Percentiles rank a stretch among this genome's conserved stretches.
Evolutionary conservation across 108 stramenopile genomes (phyloP).

Genomic region (Mediolabrus comicus): DNA sequence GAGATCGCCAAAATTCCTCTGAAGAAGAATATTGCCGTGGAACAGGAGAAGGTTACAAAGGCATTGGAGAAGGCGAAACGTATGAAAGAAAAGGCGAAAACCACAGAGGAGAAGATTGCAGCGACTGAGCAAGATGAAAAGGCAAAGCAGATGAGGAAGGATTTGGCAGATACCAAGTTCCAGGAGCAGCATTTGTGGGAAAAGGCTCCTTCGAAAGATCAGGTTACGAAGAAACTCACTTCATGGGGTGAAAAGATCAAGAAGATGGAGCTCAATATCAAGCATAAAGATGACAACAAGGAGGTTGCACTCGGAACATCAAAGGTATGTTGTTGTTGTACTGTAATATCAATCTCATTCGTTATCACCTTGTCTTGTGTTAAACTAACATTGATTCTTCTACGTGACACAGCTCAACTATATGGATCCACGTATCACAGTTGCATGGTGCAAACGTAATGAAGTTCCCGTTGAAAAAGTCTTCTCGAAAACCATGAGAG

Average conservation of each 20-base stretch:
- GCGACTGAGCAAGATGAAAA: slow-evolving; percentile 88
- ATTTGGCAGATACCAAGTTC: slow-evolving; percentile 65
- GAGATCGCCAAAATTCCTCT: slow-evolving; percentile 60
- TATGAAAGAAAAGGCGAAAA: slow-evolving; percentile 92
- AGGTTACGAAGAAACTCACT: slow-evolving; percentile 78
- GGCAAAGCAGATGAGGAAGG: slow-evolving; percentile 70
- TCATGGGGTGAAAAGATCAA: slow-evolving; percentile 89
- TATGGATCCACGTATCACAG: slow-evolving; percentile 99
- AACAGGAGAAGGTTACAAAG: slow-evolving; percentile 58
- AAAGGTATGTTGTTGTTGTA: slow-evolving; percentile 48
- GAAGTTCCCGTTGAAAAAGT: slow-evolving; percentile 96
- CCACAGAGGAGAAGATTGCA: slow-evolving; percentile 92
- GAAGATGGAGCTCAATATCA: slow-evolving; percentile 90
- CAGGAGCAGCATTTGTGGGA: slow-evolving; percentile 91
- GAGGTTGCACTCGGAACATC: slow-evolving; percentile 95
- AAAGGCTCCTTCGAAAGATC: slow-evolving; percentile 78
- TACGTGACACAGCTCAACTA: slow-evolving; percentile 89
- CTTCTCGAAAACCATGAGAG: slow-evolving; percentile 94
- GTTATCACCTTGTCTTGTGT: neutral
- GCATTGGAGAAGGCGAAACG: slow-evolving; percentile 84
- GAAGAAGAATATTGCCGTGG: slow-evolving; percentile 69
- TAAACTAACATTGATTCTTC: neutral
- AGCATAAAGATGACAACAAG: slow-evolving; percentile 99
- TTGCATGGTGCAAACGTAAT: slow-evolving; percentile 99
- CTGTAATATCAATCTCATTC: neutral